These are phyloP conservation scores for Agarophyton chilense DNA, from an alignment of 23 red algal species.

Conservation along the genomic window DNA sequence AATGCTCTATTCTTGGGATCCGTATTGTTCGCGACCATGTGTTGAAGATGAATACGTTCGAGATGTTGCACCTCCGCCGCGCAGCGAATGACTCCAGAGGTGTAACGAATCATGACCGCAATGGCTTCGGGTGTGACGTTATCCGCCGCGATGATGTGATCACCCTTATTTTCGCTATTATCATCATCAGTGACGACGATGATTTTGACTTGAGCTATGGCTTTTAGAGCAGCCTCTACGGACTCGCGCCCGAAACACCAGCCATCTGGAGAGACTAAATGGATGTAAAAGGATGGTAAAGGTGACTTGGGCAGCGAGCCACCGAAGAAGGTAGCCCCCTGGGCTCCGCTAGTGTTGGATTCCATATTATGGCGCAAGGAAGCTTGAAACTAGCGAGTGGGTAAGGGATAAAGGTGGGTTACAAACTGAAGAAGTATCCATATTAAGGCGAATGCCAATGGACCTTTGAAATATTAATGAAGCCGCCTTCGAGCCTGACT, in stretches of 20 bases:
- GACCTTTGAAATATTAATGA: too few species aligned
- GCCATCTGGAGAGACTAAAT: neutral
- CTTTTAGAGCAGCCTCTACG: constrained; percentile 77
- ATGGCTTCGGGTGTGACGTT: constrained; percentile 90
- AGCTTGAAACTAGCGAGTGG: neutral
- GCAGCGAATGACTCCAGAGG: constrained; percentile 92
- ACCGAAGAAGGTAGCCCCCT: neutral
- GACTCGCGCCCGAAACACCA: constrained; percentile 97
- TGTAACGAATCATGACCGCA: constrained; percentile 98
- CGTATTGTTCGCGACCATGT: constrained; percentile 93
- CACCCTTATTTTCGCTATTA: constrained; percentile 96
- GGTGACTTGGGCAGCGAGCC: constrained; percentile 23
- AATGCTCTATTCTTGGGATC: constrained; percentile 97
- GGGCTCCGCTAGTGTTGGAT: neutral
- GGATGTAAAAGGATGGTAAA: neutral
- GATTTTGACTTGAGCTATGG: constrained; percentile 76
- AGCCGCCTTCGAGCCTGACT: too few species aligned
- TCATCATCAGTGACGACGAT: constrained; percentile 94
- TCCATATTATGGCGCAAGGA: neutral
- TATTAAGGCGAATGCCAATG: too few species aligned
- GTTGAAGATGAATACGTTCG: constrained; percentile 67
- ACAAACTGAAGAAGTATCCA: too few species aligned
- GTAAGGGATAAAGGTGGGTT: neutral
- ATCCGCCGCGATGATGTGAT: constrained; percentile 95
- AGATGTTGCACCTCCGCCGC: constrained; percentile 70